phyloP scores from a whole-genome alignment of 306 rosid genomes.

The Oemleria cerasiformis region DNA sequence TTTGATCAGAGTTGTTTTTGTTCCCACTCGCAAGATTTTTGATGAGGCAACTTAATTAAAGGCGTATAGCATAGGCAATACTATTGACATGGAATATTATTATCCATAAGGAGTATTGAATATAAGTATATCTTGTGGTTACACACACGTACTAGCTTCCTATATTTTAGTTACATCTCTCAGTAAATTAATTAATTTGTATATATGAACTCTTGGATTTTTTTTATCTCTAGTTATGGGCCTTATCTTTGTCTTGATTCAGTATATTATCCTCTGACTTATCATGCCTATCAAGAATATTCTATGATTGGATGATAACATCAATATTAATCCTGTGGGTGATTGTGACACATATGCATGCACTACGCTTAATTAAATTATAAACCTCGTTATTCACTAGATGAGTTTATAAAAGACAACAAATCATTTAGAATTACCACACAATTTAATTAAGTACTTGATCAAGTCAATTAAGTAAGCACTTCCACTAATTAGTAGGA shows the following conservation, averaged over 20 bases:
- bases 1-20: too few relatives aligned
- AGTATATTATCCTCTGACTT: not conserved
- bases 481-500: slow-evolving; percentile 14
- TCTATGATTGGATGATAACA: slow-evolving; percentile 22
- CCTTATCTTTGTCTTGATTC: not conserved
- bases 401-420: slow-evolving; percentile 17
- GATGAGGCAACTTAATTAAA: too few relatives aligned
- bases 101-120: too few relatives aligned
- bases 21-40: too few relatives aligned
- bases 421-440: slow-evolving; percentile 5
- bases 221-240: not conserved
- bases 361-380: not conserved
- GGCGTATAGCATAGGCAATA: too few relatives aligned
- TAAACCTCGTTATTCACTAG: slow-evolving; percentile 36
- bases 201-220: too few relatives aligned
- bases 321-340: slow-evolving; percentile 3
- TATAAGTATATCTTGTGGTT: too few relatives aligned
- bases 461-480: slow-evolving; percentile 8
- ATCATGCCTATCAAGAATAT: not conserved
- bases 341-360: slow-evolving; percentile 22
- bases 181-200: too few relatives aligned
- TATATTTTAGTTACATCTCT: too few relatives aligned
- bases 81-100: too few relatives aligned
- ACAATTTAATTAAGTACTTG: not conserved
- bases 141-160: too few relatives aligned